Conservation (phyloP, 2,329 filamentous ascomycete genomes). For the Myrmaecium sp. region DNA sequence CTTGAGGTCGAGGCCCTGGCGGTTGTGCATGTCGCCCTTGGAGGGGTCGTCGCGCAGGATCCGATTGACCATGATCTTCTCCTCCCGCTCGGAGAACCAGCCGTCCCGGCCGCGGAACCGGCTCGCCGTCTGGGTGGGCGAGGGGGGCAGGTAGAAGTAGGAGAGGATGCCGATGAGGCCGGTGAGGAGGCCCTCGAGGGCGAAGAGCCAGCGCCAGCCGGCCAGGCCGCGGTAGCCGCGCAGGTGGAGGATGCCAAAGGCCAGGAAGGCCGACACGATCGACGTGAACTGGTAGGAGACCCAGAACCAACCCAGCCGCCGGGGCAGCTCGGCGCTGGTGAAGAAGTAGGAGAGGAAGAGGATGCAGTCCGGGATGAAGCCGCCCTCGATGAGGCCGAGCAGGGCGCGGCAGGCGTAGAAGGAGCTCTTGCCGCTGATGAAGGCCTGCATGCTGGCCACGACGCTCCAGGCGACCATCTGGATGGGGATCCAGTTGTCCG, state of each 20-base stretch:
- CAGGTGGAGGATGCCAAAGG: conserved; percentile 37
- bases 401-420: conserved; percentile 28
- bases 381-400: conserved; percentile 27
- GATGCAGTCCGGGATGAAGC: conserved; percentile 46
- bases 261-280: conserved; percentile 39
- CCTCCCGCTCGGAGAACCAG: conserved; percentile 50
- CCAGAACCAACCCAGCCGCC: conserved; percentile 55
- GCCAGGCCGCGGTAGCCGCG: conserved; percentile 32
- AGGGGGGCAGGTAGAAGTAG: conserved; percentile 24
- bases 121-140: conserved; percentile 45
- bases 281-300: conserved; percentile 42
- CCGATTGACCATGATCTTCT: conserved; percentile 51
- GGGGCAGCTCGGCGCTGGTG: conserved; percentile 50
- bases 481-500: conserved; percentile 28
- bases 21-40: conserved; percentile 40
- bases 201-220: conserved; percentile 41
- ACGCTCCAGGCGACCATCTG: conserved; percentile 30
- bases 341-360: conserved; percentile 63
- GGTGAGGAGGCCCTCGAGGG: conserved; percentile 22
- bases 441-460: conserved; percentile 48
- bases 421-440: conserved; percentile 35
- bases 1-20: conserved; percentile 31
- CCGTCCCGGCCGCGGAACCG: conserved; percentile 40
- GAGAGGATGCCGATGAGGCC: conserved; percentile 19
- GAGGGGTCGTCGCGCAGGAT: conserved; percentile 38